phyloP scores from a whole-genome alignment of 164 flowering plant genomes.

The Santalum album region DNA sequence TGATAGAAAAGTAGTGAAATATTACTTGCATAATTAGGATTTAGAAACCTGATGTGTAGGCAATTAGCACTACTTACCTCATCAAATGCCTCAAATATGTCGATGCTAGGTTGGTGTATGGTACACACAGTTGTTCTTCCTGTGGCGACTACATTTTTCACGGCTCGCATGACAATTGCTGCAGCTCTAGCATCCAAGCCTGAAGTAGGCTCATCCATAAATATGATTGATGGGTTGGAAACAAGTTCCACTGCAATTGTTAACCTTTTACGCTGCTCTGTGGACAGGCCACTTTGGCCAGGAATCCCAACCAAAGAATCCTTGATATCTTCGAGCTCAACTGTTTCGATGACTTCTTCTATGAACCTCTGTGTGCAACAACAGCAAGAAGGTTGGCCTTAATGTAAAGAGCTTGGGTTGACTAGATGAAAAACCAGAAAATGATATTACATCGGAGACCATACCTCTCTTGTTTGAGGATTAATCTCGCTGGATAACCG shows the following conservation, averaged over 20 bases:
- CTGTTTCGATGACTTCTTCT: slow-evolving; percentile 37
- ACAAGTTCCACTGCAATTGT: slow-evolving; percentile 51
- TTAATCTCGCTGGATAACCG: slow-evolving; percentile 22
- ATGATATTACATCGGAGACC: too few species aligned
- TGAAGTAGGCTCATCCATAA: slow-evolving; percentile 54
- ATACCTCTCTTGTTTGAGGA: slow-evolving; percentile 22
- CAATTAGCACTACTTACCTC: slow-evolving; percentile 14
- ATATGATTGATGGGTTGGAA: slow-evolving; percentile 46
- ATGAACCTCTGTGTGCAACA: slow-evolving; percentile 35
- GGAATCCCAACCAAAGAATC: slow-evolving; percentile 39
- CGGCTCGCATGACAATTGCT: slow-evolving; percentile 51
- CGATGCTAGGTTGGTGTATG: slow-evolving; percentile 39
- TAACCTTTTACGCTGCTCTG: slow-evolving; percentile 42
- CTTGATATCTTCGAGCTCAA: slow-evolving; percentile 37
- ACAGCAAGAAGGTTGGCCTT: too few species aligned
- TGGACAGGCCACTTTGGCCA: slow-evolving; percentile 37
- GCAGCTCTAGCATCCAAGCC: slow-evolving; percentile 58
- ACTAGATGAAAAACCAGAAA: too few species aligned
- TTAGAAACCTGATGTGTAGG: neutral
- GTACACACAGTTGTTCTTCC: slow-evolving; percentile 49
- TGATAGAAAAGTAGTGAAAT: too few species aligned
- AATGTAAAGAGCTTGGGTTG: too few species aligned
- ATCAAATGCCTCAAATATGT: slow-evolving; percentile 36
- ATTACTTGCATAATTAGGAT: too few species aligned
- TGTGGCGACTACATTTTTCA: slow-evolving; percentile 41